These are phyloP conservation scores for Elongisporangium undulatum DNA, from an alignment of 352 stramenopile species.

Conservation along the genomic window DNA sequence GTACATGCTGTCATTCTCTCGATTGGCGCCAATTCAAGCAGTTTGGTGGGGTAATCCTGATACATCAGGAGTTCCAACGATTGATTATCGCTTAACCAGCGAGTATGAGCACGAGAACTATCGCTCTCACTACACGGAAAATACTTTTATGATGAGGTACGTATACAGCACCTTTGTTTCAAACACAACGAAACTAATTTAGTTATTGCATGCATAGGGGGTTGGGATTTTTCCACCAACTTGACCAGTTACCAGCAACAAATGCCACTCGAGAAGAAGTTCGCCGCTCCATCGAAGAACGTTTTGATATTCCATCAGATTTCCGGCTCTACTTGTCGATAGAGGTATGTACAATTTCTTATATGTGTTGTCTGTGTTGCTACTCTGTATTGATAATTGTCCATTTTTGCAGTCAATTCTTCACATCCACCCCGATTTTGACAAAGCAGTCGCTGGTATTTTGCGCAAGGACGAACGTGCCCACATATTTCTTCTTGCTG, in stretches of 20 bases:
- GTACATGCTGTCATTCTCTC: constrained; percentile 66
- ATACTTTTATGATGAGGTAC: constrained; percentile 57
- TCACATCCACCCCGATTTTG: constrained; percentile 75
- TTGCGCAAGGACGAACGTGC: constrained; percentile 39
- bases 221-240: constrained; percentile 59
- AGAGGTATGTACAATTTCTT: constrained; percentile 28
- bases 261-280: constrained; percentile 36
- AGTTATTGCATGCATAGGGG: constrained; percentile 23
- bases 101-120: constrained; percentile 51
- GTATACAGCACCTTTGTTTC: constrained; percentile 1
- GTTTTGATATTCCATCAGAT: constrained; percentile 42
- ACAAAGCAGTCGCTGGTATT: constrained; percentile 38
- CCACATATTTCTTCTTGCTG: constrained; percentile 54
- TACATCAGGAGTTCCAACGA: constrained; percentile 54
- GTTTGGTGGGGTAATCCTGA: constrained; percentile 76
- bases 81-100: constrained; percentile 69
- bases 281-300: constrained; percentile 38
- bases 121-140: constrained; percentile 55
- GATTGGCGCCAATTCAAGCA: constrained; percentile 61
- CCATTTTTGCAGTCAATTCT: constrained; percentile 46
- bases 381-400: background rate
- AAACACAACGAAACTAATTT: background rate
- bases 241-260: constrained; percentile 31
- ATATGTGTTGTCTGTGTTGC: background rate
- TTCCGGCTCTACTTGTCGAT: constrained; percentile 68